These are phyloP conservation scores for Ogataea nakhonphanomensis DNA, from an alignment of 805 yeast genomes.

Conservation along the genomic window DNA sequence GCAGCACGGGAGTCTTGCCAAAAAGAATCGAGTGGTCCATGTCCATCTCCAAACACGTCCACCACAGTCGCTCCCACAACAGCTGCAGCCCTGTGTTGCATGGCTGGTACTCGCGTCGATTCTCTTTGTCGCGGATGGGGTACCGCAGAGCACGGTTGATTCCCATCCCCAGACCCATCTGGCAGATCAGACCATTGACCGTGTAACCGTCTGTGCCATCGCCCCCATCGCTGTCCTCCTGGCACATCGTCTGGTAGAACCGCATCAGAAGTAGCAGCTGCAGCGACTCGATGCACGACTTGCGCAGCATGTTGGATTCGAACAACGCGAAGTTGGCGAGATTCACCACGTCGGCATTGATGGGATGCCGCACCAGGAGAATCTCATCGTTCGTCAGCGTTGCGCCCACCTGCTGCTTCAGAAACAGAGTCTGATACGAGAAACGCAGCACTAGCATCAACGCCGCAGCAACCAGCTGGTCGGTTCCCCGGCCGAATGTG, in stretches of 20 bases:
- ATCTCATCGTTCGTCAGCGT: constrained; percentile 19
- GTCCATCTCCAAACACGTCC: constrained; percentile 23
- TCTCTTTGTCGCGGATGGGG: constrained; percentile 8
- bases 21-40: constrained; percentile 18
- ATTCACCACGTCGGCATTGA: constrained; percentile 37
- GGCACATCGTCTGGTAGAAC: constrained; percentile 40
- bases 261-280: constrained; percentile 41
- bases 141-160: constrained; percentile 39
- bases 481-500: constrained; percentile 13
- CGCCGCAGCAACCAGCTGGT: constrained; percentile 24
- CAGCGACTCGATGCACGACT: constrained; percentile 39
- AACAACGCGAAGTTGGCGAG: constrained; percentile 39
- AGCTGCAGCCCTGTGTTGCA: constrained; percentile 18
- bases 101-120: constrained; percentile 1
- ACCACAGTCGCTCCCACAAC: constrained; percentile 33
- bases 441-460: constrained; percentile 29
- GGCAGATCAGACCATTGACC: constrained; percentile 35
- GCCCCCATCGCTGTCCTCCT: constrained; percentile 50
- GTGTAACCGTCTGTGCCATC: constrained; percentile 40
- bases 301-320: constrained; percentile 38
- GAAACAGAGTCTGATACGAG: constrained; percentile 24
- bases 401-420: constrained; percentile 16
- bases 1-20: constrained; percentile 24
- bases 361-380: constrained; percentile 35
- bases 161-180: constrained; percentile 44